Conservation (phyloP, 257 asterid genomes). For the Solanum arcanum region DNA sequence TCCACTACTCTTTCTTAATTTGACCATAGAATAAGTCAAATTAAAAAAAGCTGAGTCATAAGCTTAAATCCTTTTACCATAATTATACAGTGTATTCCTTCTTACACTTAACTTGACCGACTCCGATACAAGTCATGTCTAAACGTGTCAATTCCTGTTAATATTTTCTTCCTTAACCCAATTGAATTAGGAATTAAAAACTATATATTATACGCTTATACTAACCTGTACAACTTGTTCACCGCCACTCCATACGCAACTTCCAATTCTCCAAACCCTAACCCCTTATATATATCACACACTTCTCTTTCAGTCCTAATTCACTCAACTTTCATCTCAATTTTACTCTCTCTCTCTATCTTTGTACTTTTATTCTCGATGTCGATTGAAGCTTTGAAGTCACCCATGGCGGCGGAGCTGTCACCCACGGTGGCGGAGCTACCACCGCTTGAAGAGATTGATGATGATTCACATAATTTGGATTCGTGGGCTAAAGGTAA, state of each 20-base stretch:
- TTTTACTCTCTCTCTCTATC: not conserved
- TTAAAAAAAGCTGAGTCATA: not conserved
- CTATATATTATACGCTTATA: not conserved
- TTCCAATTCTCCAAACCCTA: conserved; percentile 16
- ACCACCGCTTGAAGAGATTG: not conserved
- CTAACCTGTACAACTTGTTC: conserved; percentile 17
- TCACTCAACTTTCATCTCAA: conserved; percentile 2
- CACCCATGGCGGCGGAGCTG: conserved; percentile 1
- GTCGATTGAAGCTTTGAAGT: conserved; percentile 55
- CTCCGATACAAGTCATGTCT: not conserved
- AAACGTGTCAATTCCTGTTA: not conserved
- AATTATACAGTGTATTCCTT: not conserved
- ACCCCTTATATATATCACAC: conserved; percentile 3
- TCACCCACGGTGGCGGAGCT: not conserved
- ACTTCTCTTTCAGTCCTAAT: conserved; percentile 9
- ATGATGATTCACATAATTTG: not conserved
- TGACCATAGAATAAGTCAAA: not conserved
- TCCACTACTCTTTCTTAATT: not conserved
- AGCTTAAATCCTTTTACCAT: not conserved
- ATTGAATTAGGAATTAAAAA: not conserved
- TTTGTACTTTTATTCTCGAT: conserved; percentile 1
- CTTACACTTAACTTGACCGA: conserved; percentile 9
- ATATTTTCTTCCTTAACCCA: not conserved
- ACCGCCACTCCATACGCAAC: conserved; percentile 81
- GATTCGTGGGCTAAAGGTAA: conserved; percentile 29